A percentile compares a stretch with the other conserved stretches of the same genome.
These are phyloP conservation scores for Trametes villosa DNA, from an alignment of 768 basidiomycete species.

Conservation along the genomic window DNA sequence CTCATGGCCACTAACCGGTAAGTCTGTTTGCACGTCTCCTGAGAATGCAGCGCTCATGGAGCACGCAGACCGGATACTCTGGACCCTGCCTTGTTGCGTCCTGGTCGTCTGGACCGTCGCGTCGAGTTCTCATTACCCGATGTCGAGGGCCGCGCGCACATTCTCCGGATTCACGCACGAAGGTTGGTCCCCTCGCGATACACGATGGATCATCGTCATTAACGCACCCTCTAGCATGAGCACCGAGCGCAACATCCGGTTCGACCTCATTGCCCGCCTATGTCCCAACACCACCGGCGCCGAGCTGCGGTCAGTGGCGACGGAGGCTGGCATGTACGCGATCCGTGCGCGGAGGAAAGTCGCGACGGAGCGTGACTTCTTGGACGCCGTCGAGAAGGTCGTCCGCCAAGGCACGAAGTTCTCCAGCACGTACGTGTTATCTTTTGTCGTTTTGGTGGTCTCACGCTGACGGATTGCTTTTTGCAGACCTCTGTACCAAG, in stretches of 20 bases:
- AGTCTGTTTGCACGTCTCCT: slow-evolving; percentile 25
- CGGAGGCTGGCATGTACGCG: slow-evolving; percentile 99
- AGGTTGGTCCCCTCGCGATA: slow-evolving; percentile 51
- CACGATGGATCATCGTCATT: slow-evolving; percentile 1
- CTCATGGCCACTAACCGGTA: slow-evolving; percentile 98
- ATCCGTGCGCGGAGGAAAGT: slow-evolving; percentile 96
- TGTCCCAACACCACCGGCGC: slow-evolving; percentile 99
- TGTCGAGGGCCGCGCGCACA: slow-evolving; percentile 94
- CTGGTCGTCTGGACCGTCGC: slow-evolving; percentile 95
- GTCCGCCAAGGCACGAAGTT: slow-evolving; percentile 98
- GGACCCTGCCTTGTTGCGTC: slow-evolving; percentile 94
- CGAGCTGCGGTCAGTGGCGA: slow-evolving; percentile 96
- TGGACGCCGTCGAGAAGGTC: slow-evolving; percentile 98
- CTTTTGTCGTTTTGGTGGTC: too few relatives aligned
- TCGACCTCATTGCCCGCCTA: slow-evolving; percentile 93
- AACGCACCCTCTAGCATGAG: slow-evolving; percentile 79
- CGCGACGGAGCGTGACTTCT: slow-evolving; percentile 95
- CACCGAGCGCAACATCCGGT: slow-evolving; percentile 95
- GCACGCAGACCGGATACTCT: slow-evolving; percentile 91
- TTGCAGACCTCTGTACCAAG: slow-evolving; percentile 83
- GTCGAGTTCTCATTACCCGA: slow-evolving; percentile 96
- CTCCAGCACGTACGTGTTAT: slow-evolving; percentile 84
- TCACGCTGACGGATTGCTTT: slow-evolving; percentile 19
- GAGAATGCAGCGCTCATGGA: neutral
- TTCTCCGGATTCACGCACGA: slow-evolving; percentile 94